Conservation (phyloP, 495 filamentous ascomycete species). For the Podospora pseudoanserina region DNA sequence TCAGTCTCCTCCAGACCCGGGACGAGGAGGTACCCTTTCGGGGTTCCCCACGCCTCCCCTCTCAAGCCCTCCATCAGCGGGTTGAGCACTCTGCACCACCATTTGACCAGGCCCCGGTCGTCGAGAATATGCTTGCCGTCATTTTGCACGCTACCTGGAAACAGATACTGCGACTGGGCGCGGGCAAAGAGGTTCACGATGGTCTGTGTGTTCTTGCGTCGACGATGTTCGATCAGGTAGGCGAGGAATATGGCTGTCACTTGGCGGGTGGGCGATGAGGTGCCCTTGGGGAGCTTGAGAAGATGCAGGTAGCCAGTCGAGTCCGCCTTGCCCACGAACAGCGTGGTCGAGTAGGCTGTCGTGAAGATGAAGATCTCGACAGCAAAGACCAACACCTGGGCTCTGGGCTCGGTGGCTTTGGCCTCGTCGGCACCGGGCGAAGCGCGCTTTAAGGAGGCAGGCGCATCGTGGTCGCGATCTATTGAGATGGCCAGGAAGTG, state of each 20-base stretch:
- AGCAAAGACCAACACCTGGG: constrained; percentile 45
- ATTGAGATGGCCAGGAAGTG: constrained; percentile 81
- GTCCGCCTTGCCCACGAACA: constrained; percentile 97
- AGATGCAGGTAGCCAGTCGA: constrained; percentile 83
- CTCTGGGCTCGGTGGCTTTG: constrained; percentile 17
- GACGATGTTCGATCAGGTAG: constrained; percentile 64
- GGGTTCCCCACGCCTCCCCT: constrained; percentile 33
- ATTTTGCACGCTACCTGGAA: constrained; percentile 86
- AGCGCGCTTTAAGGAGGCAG: constrained; percentile 21
- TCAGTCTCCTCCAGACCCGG: constrained; percentile 80
- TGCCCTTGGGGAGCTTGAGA: constrained; percentile 54
- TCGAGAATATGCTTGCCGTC: constrained; percentile 85
- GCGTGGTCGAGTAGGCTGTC: constrained; percentile 71
- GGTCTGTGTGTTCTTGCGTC: constrained; percentile 63
- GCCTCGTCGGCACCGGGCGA: constrained; percentile 30
- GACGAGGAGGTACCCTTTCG: constrained; percentile 76
- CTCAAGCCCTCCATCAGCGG: constrained; percentile 56
- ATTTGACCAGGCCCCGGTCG: constrained; percentile 81
- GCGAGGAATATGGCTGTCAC: constrained; percentile 72
- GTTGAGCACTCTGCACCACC: constrained; percentile 90
- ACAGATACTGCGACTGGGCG: constrained; percentile 90
- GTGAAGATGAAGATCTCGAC: constrained; percentile 65
- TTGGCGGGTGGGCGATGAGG: constrained; percentile 67
- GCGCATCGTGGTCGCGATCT: constrained; percentile 22
- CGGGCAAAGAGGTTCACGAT: constrained; percentile 91